These are phyloP conservation scores for Penicillium frequentans DNA, from an alignment of 2,329 filamentous ascomycete genomes.

Conservation along the genomic window DNA sequence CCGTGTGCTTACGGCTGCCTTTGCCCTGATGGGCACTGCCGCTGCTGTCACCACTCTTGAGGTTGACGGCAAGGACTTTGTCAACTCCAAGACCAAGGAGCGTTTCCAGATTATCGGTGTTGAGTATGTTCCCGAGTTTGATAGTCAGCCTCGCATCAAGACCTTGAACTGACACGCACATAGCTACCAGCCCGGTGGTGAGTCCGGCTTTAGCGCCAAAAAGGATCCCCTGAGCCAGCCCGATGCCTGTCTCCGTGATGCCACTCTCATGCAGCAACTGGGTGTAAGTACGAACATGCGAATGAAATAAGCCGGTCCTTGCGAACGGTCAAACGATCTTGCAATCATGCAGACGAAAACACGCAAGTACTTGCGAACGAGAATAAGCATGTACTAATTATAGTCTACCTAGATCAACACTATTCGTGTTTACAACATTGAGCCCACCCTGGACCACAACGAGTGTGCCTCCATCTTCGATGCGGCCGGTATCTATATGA, in stretches of 20 bases:
- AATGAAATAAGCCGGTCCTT: not conserved
- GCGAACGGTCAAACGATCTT: too few species aligned
- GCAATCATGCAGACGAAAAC: not conserved
- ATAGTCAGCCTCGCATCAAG: not conserved
- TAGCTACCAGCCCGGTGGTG: conserved; percentile 64
- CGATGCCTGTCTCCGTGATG: conserved; percentile 62
- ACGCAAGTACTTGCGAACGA: too few species aligned
- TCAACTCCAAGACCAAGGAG: conserved; percentile 58
- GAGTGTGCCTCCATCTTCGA: conserved; percentile 66
- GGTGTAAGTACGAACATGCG: conserved; percentile 47
- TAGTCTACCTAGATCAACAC: conserved; percentile 53
- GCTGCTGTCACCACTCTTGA: conserved; percentile 57
- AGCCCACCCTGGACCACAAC: conserved; percentile 60
- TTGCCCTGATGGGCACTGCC: conserved; percentile 46
- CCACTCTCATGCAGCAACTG: conserved; percentile 62
- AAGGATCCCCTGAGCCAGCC: conserved; percentile 59
- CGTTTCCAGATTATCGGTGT: conserved; percentile 64
- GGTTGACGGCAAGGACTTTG: conserved; percentile 61
- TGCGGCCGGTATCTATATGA: conserved; percentile 64
- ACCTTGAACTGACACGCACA: conserved; percentile 11
- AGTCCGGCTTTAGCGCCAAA: conserved; percentile 55
- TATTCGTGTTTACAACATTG: conserved; percentile 65
- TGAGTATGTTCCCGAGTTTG: conserved; percentile 45
- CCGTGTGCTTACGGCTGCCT: conserved; percentile 40
- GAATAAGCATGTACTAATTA: conserved; percentile 5